These are phyloP conservation scores for Cordyceps militaris DNA, from an alignment of 2,329 filamentous ascomycete genomes.

Conservation along the genomic window DNA sequence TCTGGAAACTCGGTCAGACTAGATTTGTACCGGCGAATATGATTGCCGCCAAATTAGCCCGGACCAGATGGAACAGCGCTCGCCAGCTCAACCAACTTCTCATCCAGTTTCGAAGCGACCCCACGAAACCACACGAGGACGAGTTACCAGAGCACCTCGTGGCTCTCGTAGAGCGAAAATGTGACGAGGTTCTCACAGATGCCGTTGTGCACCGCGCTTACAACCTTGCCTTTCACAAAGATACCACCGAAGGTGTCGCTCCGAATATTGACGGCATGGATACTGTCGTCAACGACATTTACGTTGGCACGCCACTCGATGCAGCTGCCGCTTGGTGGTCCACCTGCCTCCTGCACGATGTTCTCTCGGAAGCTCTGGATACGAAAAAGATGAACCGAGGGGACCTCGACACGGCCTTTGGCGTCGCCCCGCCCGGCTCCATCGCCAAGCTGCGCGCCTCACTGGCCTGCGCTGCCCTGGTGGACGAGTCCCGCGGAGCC, in stretches of 20 bases:
- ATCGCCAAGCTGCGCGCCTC: conserved; percentile 57
- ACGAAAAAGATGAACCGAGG: conserved; percentile 19
- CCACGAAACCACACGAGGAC: conserved; percentile 44
- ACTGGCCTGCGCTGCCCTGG: conserved; percentile 51
- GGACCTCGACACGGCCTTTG: conserved; percentile 61
- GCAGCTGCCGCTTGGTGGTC: conserved; percentile 91
- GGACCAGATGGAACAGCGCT: conserved; percentile 75
- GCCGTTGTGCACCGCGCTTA: conserved; percentile 77
- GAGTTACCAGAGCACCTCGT: conserved; percentile 68
- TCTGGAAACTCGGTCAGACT: conserved; percentile 69
- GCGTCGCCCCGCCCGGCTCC: conserved; percentile 71
- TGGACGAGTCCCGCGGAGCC: conserved; percentile 45
- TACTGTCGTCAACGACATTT: conserved; percentile 74
- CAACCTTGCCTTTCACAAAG: conserved; percentile 81
- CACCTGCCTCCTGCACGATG: conserved; percentile 62
- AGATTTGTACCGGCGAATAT: conserved; percentile 59
- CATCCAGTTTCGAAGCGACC: conserved; percentile 34
- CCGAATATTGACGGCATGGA: conserved; percentile 68
- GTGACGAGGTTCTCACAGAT: conserved; percentile 72
- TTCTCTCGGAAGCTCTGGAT: conserved; percentile 56
- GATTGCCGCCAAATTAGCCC: conserved; percentile 65
- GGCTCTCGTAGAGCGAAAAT: conserved; percentile 68
- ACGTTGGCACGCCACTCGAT: conserved; percentile 80
- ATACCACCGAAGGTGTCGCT: conserved; percentile 59
- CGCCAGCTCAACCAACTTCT: conserved; percentile 52